Conservation (phyloP, 2,329 filamentous ascomycete genomes). For the Cercospora canescens region DNA sequence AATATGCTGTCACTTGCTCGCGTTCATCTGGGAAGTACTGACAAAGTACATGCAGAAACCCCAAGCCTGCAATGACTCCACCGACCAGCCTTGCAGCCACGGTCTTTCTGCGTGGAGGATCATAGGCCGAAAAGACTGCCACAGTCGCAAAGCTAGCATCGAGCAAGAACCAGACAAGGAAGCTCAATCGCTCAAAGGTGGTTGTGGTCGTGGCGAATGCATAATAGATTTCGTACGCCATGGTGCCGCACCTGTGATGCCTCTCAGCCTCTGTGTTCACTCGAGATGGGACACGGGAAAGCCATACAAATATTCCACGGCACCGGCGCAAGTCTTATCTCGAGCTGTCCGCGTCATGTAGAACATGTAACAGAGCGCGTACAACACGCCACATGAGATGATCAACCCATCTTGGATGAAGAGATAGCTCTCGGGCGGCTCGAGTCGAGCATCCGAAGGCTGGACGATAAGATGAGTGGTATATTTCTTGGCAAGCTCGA, state of each 20-base stretch:
- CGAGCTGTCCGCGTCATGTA: constrained; percentile 40
- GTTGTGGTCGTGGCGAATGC: constrained; percentile 39
- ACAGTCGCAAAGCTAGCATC: constrained; percentile 39
- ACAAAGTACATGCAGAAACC: constrained; percentile 33
- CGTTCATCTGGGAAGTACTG: constrained; percentile 40
- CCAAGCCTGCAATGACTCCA: constrained; percentile 34
- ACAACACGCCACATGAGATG: constrained; percentile 41
- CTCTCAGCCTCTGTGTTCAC: neutral
- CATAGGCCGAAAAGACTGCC: constrained; percentile 36
- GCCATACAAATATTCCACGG: constrained; percentile 29
- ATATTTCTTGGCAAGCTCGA: constrained; percentile 17
- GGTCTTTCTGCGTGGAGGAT: constrained; percentile 21
- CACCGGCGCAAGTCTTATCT: constrained; percentile 39
- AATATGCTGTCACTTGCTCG: constrained; percentile 43
- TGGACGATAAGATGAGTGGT: constrained; percentile 51
- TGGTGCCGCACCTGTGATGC: constrained; percentile 25
- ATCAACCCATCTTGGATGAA: constrained; percentile 45
- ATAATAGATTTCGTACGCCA: constrained; percentile 45
- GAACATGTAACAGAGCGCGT: constrained; percentile 44
- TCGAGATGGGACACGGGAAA: neutral
- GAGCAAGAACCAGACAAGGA: constrained; percentile 41
- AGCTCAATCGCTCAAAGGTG: constrained; percentile 37
- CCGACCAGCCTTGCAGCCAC: constrained; percentile 31
- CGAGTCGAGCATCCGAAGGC: constrained; percentile 46
- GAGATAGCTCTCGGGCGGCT: constrained; percentile 42